Percentiles rank a stretch among this genome's conserved stretches.
Evolutionary conservation across 2,329 filamentous ascomycete species (phyloP).

Genomic region (Colletotrichum sp.): DNA sequence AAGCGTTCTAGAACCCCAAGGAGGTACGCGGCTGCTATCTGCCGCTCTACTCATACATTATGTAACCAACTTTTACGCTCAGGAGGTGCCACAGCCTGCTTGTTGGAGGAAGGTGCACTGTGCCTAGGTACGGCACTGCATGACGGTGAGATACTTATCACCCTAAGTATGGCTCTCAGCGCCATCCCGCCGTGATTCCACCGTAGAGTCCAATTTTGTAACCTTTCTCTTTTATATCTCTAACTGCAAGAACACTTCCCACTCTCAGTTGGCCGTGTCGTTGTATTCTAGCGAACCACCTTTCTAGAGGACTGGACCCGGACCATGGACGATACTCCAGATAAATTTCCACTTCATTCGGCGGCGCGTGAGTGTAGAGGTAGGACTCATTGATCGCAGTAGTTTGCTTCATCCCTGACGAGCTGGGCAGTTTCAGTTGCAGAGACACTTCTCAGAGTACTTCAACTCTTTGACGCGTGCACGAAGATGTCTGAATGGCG

Average conservation of each 20-base stretch:
- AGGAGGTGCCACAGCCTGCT: too few relatives aligned
- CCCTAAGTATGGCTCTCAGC: neutral
- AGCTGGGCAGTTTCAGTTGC: slow-evolving; percentile 63
- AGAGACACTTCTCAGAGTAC: slow-evolving; percentile 60
- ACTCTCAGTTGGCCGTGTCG: neutral
- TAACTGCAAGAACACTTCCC: neutral
- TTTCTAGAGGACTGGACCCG: neutral
- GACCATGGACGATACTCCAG: slow-evolving; percentile 37
- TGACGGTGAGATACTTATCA: neutral
- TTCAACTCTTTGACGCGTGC: slow-evolving; percentile 25
- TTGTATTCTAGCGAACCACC: neutral
- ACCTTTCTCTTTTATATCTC: neutral
- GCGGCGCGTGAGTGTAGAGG: slow-evolving; percentile 85
- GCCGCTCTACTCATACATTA: too few relatives aligned
- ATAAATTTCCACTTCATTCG: slow-evolving; percentile 84
- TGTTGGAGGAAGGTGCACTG: neutral
- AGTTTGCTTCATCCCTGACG: neutral
- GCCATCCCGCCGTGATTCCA: neutral
- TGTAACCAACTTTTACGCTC: too few relatives aligned
- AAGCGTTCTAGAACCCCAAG: too few relatives aligned
- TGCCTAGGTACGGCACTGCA: neutral
- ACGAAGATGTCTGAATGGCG: neutral
- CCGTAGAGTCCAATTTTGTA: neutral
- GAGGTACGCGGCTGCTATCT: too few relatives aligned
- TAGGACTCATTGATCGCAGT: slow-evolving; percentile 47